These are phyloP conservation scores for Erysimum cheiranthoides DNA, from an alignment of 345 rosid genomes.

Conservation along the genomic window DNA sequence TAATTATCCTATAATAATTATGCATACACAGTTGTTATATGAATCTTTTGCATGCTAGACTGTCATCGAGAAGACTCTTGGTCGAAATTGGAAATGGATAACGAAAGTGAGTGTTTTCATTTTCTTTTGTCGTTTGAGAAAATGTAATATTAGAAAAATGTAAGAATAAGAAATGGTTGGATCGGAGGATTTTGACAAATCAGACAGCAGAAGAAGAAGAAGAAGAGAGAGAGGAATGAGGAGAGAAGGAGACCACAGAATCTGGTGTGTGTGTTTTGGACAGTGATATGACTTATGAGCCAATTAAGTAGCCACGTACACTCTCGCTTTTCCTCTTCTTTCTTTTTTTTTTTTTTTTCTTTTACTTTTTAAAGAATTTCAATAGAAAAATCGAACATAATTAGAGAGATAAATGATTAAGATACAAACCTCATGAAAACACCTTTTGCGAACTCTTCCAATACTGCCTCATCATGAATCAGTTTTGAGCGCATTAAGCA, in stretches of 20 bases:
- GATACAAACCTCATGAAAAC: too few relatives aligned
- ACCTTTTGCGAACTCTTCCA: too few relatives aligned
- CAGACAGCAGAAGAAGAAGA: background rate
- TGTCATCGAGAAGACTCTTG: constrained; percentile 41
- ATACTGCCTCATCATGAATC: too few relatives aligned
- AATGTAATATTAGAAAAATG: background rate
- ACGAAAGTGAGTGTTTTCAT: constrained; percentile 32
- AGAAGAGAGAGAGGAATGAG: constrained; percentile 21
- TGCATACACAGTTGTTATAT: constrained; percentile 30
- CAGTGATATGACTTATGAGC: constrained; percentile 42
- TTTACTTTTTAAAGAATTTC: too few relatives aligned
- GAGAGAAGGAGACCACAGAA: constrained; percentile 42
- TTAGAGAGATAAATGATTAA: too few relatives aligned
- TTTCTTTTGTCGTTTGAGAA: background rate
- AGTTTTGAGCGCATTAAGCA: too few relatives aligned
- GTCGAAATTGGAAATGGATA: constrained; percentile 45
- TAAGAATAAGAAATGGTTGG: constrained; percentile 42
- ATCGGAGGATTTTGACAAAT: constrained; percentile 36
- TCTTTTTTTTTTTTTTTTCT: background rate
- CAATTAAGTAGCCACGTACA: constrained; percentile 48
- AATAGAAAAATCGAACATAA: too few relatives aligned
- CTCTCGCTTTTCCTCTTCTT: constrained; percentile 43
- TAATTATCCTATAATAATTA: background rate
- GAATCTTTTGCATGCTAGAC: constrained; percentile 33
- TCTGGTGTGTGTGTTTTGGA: constrained; percentile 21